These are phyloP conservation scores for Aspergillus sp. DNA, from an alignment of 2,329 filamentous ascomycete genomes.

Conservation along the genomic window DNA sequence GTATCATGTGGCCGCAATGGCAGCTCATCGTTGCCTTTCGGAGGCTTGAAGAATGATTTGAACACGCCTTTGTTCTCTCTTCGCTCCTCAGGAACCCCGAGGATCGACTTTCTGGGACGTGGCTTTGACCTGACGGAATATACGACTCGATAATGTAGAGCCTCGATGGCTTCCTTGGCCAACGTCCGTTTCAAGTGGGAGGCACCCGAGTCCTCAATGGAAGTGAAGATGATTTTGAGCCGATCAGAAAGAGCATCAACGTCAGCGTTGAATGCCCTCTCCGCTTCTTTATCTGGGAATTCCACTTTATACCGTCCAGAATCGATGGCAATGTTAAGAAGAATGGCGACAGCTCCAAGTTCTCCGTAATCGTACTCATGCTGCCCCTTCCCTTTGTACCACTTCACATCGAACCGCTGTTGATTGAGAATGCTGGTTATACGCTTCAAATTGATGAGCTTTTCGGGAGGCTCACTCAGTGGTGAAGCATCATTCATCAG, in stretches of 20 bases:
- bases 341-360: constrained; percentile 64
- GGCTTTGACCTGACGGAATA: constrained; percentile 69
- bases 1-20: constrained; percentile 9
- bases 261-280: constrained; percentile 65
- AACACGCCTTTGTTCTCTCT: constrained; percentile 10
- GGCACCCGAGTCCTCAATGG: constrained; percentile 74
- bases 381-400: constrained; percentile 24
- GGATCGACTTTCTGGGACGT: constrained; percentile 52
- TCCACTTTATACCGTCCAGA: constrained; percentile 52
- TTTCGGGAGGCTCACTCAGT: constrained; percentile 29
- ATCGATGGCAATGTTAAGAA: constrained; percentile 76
- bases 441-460: constrained; percentile 32
- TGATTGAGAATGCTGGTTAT: constrained; percentile 33
- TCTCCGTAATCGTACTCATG: constrained; percentile 61
- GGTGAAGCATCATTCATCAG: constrained; percentile 31
- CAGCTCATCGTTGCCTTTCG: background rate
- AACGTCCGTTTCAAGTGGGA: constrained; percentile 71
- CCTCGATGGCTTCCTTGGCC: constrained; percentile 73
- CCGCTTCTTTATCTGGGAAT: constrained; percentile 36
- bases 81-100: constrained; percentile 28
- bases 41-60: background rate
- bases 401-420: constrained; percentile 35
- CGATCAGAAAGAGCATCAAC: constrained; percentile 67
- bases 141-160: constrained; percentile 71
- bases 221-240: constrained; percentile 58